Evolutionary conservation across 2,329 filamentous ascomycete genomes (phyloP), one percentile per base, ranked within the genome.

Genomic region (Nigrospora sphaerica): DNA sequence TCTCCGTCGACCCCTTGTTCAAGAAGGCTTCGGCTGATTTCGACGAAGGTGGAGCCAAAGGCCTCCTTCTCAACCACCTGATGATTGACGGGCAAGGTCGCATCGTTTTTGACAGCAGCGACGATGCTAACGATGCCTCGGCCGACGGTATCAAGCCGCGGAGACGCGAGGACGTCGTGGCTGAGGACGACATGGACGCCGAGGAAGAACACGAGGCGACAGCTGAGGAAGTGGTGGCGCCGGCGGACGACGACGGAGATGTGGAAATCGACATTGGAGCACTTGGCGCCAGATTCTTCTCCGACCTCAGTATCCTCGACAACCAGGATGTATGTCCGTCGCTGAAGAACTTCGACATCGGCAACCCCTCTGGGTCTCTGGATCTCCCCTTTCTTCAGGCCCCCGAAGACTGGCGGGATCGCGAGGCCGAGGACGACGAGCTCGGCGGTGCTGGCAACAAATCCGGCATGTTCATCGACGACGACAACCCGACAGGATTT

Each of bases 1-100:
- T 98, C 54, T 84, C 91, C 0, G 92, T 98, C 6, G 93, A 98
- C 61, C 93, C 93, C 3, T 70, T 98, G n/a, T 98, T 98, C 78
- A 98, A 98, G 62, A 98, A 98, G 62, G 92, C 92, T 1, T 95
- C 92, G 6, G 93, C 93, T 38, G 93, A 98, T 69, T 98, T 98
- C 54, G 93, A 98, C 62, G 93, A 98, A 69, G 93, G 93, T 17
- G 93, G 93, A 47, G 93, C 93, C 47, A 98, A 97, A 67, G 93
- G 93, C 17, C 74, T 98, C 37, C 75, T 98, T 17, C 77, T 98
- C 32, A 98, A 98, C 61, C 92, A 98, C 66, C 75, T 98, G n/a
- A 88, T 92, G 61, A 96, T 98, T 53, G 93, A 98, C 65, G 80
- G 81, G 2, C 82, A 89, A 53, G 93, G 93, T 37, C 81, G 92